These are phyloP conservation scores for Coemansia pectinata DNA, from an alignment of 192 early-diverging fungal species.

Conservation along the genomic window DNA sequence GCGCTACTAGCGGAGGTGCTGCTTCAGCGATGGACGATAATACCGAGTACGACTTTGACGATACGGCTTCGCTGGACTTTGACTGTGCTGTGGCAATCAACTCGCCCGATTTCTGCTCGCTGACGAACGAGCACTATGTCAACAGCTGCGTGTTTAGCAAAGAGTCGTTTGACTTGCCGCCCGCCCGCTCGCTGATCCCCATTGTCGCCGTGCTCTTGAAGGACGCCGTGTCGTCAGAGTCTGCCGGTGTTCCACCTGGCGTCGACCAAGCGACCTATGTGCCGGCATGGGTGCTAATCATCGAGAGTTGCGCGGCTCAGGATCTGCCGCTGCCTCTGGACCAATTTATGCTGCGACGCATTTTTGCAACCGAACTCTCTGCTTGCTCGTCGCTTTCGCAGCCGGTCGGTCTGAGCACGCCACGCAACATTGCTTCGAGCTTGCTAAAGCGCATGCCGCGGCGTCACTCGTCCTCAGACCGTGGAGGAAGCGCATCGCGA, in stretches of 20 bases:
- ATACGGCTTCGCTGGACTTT: slow-evolving; percentile 38
- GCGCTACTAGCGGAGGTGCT: background rate
- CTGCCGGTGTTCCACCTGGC: slow-evolving; percentile 1
- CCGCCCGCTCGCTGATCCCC: slow-evolving; percentile 44
- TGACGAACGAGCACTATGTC: slow-evolving; percentile 40
- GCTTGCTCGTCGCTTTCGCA: slow-evolving; percentile 19
- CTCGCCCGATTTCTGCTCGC: slow-evolving; percentile 39
- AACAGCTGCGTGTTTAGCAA: slow-evolving; percentile 42
- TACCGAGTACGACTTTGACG: background rate
- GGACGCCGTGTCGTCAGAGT: slow-evolving; percentile 40
- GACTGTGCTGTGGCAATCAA: slow-evolving; percentile 47
- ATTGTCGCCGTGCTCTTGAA: slow-evolving; percentile 53
- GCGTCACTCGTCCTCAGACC: slow-evolving; percentile 23
- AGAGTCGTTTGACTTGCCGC: slow-evolving; percentile 38
- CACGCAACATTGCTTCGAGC: slow-evolving; percentile 26
- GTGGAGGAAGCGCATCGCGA: slow-evolving; percentile 5
- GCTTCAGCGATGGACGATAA: background rate
- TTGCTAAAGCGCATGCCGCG: slow-evolving; percentile 50
- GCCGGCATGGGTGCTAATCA: slow-evolving; percentile 14
- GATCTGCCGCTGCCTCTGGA: slow-evolving; percentile 38
- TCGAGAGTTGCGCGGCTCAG: slow-evolving; percentile 24
- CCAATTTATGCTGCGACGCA: slow-evolving; percentile 46
- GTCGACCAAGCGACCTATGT: slow-evolving; percentile 2
- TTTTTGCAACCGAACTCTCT: slow-evolving; percentile 46
- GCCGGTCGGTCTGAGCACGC: slow-evolving; percentile 5